Conservation (phyloP, 2,329 filamentous ascomycete genomes). For the Fusarium pseudoanthophilum region DNA sequence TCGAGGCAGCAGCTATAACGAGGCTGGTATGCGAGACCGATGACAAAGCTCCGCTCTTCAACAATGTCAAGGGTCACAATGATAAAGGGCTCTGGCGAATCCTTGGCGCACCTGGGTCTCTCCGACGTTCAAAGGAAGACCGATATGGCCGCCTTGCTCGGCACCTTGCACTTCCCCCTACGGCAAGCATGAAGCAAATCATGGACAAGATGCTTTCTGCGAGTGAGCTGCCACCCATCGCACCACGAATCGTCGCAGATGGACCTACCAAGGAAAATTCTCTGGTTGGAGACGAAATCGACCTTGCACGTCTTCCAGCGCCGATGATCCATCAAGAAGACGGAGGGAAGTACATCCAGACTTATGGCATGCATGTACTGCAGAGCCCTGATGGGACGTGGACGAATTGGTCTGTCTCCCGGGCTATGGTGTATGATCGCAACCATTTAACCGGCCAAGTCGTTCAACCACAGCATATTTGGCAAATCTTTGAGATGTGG, state of each 20-base stretch:
- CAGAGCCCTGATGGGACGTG: constrained; percentile 58
- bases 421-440: constrained; percentile 59
- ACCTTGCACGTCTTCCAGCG: constrained; percentile 53
- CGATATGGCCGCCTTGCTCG: constrained; percentile 56
- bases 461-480: constrained; percentile 58
- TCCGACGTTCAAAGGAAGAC: constrained; percentile 36
- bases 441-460: constrained; percentile 55
- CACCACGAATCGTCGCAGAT: constrained; percentile 46
- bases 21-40: constrained; percentile 57
- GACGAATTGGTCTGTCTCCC: constrained; percentile 60
- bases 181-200: constrained; percentile 48
- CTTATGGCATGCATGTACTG: constrained; percentile 61
- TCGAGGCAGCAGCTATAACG: constrained; percentile 60
- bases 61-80: constrained; percentile 58
- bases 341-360: constrained; percentile 63
- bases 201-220: constrained; percentile 54
- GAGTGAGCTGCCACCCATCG: constrained; percentile 45
- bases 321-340: constrained; percentile 57
- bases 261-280: constrained; percentile 28
- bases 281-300: constrained; percentile 23
- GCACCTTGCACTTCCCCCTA: constrained; percentile 52
- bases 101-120: constrained; percentile 57
- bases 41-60: constrained; percentile 61
- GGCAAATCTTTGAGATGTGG: constrained; percentile 61
- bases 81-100: constrained; percentile 57